Conservation (phyloP, 2,329 filamentous ascomycete genomes). For the Cryphonectria parasitica region DNA sequence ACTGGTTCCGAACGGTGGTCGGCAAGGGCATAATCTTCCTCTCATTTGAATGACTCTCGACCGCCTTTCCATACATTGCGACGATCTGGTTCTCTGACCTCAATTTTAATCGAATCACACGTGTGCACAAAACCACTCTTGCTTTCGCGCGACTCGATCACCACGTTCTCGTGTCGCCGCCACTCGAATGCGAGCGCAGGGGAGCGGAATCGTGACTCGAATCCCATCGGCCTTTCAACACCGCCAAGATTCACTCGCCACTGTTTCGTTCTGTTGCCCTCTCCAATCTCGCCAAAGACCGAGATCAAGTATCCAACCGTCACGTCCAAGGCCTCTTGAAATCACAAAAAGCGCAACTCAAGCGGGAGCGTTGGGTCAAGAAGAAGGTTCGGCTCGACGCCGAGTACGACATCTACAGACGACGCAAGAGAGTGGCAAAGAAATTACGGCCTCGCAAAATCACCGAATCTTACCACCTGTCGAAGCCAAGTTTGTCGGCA, state of each 20-base stretch:
- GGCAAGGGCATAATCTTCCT: conserved; percentile 22
- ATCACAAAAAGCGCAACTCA: conserved; percentile 32
- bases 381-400: conserved; percentile 20
- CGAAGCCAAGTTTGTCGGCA: conserved; percentile 13
- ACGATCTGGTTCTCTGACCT: background rate
- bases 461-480: conserved; percentile 16
- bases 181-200: background rate
- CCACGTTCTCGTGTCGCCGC: background rate
- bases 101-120: background rate
- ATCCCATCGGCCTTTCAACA: conserved; percentile 35
- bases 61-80: background rate
- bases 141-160: background rate
- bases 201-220: background rate
- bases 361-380: conserved; percentile 36
- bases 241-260: conserved; percentile 73
- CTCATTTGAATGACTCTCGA: background rate
- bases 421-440: conserved; percentile 24
- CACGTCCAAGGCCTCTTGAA: conserved; percentile 23
- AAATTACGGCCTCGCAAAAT: conserved; percentile 31
- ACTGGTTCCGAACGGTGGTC: conserved; percentile 28
- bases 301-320: conserved; percentile 28
- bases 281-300: conserved; percentile 44
- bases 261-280: conserved; percentile 65
- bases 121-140: background rate
- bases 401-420: conserved; percentile 23